These are phyloP conservation scores for Heteromeles arbutifolia DNA, from an alignment of 306 rosid genomes.

Conservation along the genomic window DNA sequence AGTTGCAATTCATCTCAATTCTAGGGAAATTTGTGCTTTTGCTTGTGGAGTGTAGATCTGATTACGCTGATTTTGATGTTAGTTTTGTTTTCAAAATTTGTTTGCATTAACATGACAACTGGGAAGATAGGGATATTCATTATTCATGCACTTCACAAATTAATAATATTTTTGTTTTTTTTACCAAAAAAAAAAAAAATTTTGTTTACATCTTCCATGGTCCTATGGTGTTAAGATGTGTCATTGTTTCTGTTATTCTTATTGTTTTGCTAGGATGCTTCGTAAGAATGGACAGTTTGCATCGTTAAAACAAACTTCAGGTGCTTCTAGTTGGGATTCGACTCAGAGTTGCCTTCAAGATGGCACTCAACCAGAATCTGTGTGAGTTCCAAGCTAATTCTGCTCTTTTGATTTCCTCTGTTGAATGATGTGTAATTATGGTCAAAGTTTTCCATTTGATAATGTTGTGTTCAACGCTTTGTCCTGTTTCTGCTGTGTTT, in stretches of 20 bases:
- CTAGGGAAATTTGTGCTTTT: neutral
- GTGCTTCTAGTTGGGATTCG: conserved; percentile 59
- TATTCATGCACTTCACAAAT: neutral
- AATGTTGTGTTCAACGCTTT: neutral
- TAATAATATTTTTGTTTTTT: neutral
- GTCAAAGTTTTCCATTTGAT: neutral
- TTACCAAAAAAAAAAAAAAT: too few species aligned
- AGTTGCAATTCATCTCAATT: neutral
- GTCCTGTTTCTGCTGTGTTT: conserved; percentile 6
- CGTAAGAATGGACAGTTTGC: conserved; percentile 89
- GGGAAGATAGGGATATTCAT: neutral
- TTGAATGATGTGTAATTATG: neutral
- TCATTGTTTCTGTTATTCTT: conserved; percentile 11
- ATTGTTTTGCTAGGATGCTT: conserved; percentile 65
- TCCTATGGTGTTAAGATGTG: neutral
- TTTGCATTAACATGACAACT: neutral
- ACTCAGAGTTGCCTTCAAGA: conserved; percentile 47
- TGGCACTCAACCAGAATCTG: conserved; percentile 57
- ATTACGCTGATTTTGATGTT: neutral
- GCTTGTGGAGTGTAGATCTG: neutral
- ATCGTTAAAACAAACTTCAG: conserved; percentile 61
- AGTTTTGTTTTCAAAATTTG: neutral
- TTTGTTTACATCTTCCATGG: neutral
- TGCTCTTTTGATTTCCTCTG: conserved; percentile 2
- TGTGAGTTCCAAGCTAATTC: conserved; percentile 52